These are phyloP conservation scores for Hevea brasiliensis DNA, from an alignment of 345 rosid genomes.

Conservation along the genomic window DNA sequence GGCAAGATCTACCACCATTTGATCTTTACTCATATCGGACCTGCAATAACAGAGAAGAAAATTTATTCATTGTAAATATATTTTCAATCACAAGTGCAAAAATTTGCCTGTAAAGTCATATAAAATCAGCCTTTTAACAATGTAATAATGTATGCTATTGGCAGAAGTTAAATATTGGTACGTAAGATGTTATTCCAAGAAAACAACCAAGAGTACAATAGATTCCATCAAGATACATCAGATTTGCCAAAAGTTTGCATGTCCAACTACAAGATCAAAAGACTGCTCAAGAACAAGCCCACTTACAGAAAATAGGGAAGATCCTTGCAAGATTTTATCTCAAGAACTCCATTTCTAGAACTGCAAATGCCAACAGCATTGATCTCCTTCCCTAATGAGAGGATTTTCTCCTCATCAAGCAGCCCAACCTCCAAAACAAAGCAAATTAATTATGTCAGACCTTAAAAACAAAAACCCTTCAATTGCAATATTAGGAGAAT, in stretches of 20 bases:
- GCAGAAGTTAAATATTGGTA: not conserved
- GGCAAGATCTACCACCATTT: conserved; percentile 68
- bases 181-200: not conserved
- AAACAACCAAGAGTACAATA: not conserved
- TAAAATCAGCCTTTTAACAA: not conserved
- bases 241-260: not conserved
- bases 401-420: conserved; percentile 91
- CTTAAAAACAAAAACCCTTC: not conserved
- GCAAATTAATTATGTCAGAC: not conserved
- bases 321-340: conserved; percentile 77
- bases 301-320: conserved; percentile 94
- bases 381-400: conserved; percentile 69
- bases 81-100: not conserved
- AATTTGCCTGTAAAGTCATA: not conserved
- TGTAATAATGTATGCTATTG: not conserved
- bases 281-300: conserved; percentile 1
- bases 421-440: conserved; percentile 63
- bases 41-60: conserved; percentile 42
- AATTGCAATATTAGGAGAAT: conserved; percentile 1
- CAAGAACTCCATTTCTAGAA: conserved; percentile 61
- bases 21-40: conserved; percentile 72
- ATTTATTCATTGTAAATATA: not conserved
- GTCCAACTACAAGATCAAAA: conserved; percentile 2
- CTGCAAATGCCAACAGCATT: conserved; percentile 67
- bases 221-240: not conserved